A percentile compares a stretch with the other conserved stretches of the same genome.
Conservation (phyloP, 1,284 basidiomycete genomes). For the Sporisorium scitamineum region DNA sequence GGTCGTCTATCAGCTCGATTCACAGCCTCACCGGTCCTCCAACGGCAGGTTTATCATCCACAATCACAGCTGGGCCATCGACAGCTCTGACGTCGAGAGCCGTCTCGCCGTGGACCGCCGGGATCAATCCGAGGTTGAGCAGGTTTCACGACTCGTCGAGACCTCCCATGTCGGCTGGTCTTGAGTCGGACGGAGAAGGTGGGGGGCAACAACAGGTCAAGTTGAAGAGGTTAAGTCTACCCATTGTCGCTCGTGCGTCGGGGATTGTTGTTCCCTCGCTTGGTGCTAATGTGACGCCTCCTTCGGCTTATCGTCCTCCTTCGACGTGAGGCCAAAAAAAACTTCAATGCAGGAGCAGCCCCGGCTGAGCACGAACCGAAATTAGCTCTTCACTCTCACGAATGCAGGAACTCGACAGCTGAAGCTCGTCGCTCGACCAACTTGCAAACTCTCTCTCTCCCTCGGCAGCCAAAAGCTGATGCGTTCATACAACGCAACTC, state of each 20-base stretch:
- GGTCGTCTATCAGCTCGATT: slow-evolving; percentile 14
- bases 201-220: slow-evolving; percentile 11
- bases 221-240: slow-evolving; percentile 48
- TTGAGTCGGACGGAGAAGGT: slow-evolving; percentile 8
- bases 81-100: background rate
- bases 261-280: background rate
- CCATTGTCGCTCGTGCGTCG: slow-evolving; percentile 15
- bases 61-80: background rate
- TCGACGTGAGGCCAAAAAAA: background rate
- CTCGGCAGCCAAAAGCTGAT: too few relatives aligned
- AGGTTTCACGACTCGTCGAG: background rate
- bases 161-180: background rate
- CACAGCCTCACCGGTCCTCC: background rate
- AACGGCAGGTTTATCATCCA: background rate
- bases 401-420: too few relatives aligned
- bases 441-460: too few relatives aligned
- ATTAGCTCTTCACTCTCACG: too few relatives aligned
- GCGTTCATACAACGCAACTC: too few relatives aligned
- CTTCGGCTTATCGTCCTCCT: background rate
- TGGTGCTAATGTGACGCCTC: background rate
- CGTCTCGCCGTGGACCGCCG: background rate
- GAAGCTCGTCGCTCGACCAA: too few relatives aligned
- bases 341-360: background rate
- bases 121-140: background rate
- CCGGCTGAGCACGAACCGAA: background rate